Percentiles rank a stretch among this genome's conserved stretches.
These are phyloP conservation scores for Cryptococcus sp. DNA, from an alignment of 1,284 basidiomycete species.

Conservation along the genomic window DNA sequence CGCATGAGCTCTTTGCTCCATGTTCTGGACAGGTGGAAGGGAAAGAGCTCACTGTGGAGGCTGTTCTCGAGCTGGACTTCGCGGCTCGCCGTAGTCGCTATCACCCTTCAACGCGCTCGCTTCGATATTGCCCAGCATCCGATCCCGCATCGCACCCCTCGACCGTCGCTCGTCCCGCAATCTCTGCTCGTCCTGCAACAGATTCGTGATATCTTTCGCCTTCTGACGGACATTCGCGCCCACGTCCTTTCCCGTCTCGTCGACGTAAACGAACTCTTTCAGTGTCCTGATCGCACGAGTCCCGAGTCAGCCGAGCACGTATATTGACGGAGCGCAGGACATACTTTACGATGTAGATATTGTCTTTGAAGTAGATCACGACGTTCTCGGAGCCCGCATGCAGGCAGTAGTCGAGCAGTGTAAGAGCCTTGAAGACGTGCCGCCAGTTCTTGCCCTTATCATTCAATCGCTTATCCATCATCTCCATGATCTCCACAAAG, in stretches of 20 bases:
- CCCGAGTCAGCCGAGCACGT: neutral
- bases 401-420: constrained; percentile 92
- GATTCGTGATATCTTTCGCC: constrained; percentile 97
- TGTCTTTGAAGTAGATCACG: constrained; percentile 97
- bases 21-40: neutral
- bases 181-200: constrained; percentile 85
- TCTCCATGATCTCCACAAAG: constrained; percentile 99
- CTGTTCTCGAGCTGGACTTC: constrained; percentile 15
- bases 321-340: constrained; percentile 9
- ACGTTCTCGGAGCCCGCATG: constrained; percentile 98
- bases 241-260: constrained; percentile 95
- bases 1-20: neutral
- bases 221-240: constrained; percentile 98
- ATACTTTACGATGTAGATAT: constrained; percentile 92
- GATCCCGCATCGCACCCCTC: constrained; percentile 89
- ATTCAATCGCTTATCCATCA: constrained; percentile 97
- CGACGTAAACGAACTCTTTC: constrained; percentile 97
- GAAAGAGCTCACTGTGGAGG: constrained; percentile 3
- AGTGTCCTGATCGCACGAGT: constrained; percentile 67
- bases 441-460: constrained; percentile 99
- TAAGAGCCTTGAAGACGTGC: constrained; percentile 98
- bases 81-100: constrained; percentile 54
- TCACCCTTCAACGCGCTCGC: constrained; percentile 53
- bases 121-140: constrained; percentile 72
- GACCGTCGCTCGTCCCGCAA: constrained; percentile 79